Evolutionary conservation across 495 filamentous ascomycete genomes (phyloP).

Genomic region (Penicillium lagena): DNA sequence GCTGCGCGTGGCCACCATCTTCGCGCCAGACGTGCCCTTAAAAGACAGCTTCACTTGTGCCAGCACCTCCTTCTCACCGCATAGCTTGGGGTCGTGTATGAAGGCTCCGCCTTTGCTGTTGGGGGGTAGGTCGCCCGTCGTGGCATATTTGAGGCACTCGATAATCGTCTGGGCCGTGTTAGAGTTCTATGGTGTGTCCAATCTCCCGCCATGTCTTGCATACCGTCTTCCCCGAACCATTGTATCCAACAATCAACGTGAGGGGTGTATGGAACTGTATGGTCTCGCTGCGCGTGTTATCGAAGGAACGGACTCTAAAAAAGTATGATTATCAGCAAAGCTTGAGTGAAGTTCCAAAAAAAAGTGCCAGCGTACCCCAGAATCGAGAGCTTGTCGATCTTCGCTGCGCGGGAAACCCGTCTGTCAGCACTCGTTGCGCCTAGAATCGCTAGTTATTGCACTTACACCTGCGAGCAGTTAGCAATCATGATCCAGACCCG

Average conservation of each 20-base stretch:
- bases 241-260: slow-evolving; percentile 92
- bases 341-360: background rate
- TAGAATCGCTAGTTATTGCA: background rate
- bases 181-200: slow-evolving; percentile 1
- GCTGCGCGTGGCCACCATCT: slow-evolving; percentile 74
- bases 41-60: slow-evolving; percentile 91
- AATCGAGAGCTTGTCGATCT: slow-evolving; percentile 86
- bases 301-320: slow-evolving; percentile 82
- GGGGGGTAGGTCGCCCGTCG: slow-evolving; percentile 86
- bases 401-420: slow-evolving; percentile 34
- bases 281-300: slow-evolving; percentile 65
- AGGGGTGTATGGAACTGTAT: slow-evolving; percentile 87
- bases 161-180: slow-evolving; percentile 69
- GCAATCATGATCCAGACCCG: slow-evolving; percentile 4
- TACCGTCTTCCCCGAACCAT: slow-evolving; percentile 93
- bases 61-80: slow-evolving; percentile 81
- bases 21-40: slow-evolving; percentile 63
- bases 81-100: slow-evolving; percentile 92
- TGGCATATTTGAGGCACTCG: slow-evolving; percentile 97
- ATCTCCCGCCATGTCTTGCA: background rate
- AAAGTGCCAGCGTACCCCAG: slow-evolving; percentile 48
- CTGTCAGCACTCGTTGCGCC: slow-evolving; percentile 5
- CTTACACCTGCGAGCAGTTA: slow-evolving; percentile 26
- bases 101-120: slow-evolving; percentile 94
- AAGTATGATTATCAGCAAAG: slow-evolving; percentile 1